A percentile compares a stretch with the other conserved stretches of the same genome.
Conservation (phyloP, 179 eudicot species). For the Beta macrorhiza region DNA sequence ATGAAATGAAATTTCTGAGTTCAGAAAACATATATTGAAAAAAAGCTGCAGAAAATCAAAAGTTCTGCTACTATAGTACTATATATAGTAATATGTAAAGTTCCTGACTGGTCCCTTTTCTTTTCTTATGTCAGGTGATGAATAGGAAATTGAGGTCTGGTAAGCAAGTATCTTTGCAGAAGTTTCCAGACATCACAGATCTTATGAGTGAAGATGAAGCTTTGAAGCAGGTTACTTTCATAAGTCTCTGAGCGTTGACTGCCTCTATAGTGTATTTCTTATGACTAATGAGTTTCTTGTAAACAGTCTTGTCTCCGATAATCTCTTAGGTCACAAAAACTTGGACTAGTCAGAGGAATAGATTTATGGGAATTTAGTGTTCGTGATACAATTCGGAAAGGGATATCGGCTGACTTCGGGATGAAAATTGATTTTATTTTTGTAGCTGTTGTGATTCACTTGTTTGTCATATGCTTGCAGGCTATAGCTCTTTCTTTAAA, state of each 20-base stretch:
- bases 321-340: not conserved
- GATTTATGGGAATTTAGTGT: not conserved
- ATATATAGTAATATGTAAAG: not conserved
- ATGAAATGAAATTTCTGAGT: not conserved
- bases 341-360: not conserved
- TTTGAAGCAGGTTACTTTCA: constrained; percentile 52
- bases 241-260: not conserved
- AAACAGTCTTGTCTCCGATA: not conserved
- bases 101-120: constrained; percentile 9
- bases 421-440: not conserved
- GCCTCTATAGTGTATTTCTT: constrained; percentile 12
- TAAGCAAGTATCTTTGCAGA: constrained; percentile 43
- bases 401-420: not conserved
- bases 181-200: constrained; percentile 33
- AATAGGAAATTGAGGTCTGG: constrained; percentile 31
- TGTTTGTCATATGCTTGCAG: constrained; percentile 33
- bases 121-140: constrained; percentile 40
- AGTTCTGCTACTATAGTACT: not conserved
- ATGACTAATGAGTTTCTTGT: too few species aligned
- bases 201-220: constrained; percentile 69
- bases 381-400: not conserved
- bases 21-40: not conserved
- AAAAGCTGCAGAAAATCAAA: not conserved
- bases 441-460: not conserved
- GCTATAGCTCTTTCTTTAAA: constrained; percentile 82